These are phyloP conservation scores for Mucuna pruriens DNA, from an alignment of 306 rosid genomes.

Conservation along the genomic window DNA sequence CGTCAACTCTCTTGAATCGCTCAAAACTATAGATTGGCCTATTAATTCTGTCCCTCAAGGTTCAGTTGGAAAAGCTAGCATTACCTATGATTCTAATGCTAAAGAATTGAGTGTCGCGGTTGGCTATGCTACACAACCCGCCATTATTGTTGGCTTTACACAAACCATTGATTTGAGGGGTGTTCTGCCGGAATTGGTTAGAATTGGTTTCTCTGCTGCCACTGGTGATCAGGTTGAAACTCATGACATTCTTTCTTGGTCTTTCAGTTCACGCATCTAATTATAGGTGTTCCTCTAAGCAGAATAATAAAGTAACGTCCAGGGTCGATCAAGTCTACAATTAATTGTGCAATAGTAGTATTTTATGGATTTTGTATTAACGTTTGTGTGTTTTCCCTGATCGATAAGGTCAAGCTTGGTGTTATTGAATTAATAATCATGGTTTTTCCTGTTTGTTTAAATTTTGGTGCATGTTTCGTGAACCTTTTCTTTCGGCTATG, in stretches of 20 bases:
- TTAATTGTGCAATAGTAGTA: too few relatives aligned
- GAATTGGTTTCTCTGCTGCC: slow-evolving; percentile 38
- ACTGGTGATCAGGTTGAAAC: neutral
- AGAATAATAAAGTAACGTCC: neutral
- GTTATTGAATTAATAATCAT: too few relatives aligned
- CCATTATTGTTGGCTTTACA: neutral
- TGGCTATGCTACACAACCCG: neutral
- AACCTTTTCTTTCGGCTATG: too few relatives aligned
- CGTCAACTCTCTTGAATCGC: slow-evolving; percentile 28
- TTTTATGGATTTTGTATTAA: too few relatives aligned
- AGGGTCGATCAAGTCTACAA: neutral
- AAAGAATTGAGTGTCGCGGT: neutral
- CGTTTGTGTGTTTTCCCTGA: too few relatives aligned
- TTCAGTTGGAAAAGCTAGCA: neutral
- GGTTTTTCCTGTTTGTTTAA: too few relatives aligned
- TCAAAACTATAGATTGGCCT: neutral
- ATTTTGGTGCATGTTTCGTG: too few relatives aligned
- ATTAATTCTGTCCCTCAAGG: neutral
- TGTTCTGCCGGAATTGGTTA: slow-evolving; percentile 34
- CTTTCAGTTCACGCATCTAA: slow-evolving; percentile 2
- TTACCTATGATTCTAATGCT: slow-evolving; percentile 18
- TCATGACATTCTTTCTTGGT: too few relatives aligned
- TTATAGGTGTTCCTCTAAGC: neutral
- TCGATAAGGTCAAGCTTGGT: too few relatives aligned
- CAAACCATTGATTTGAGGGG: slow-evolving; percentile 11